Evolutionary conservation across 2,329 filamentous ascomycete species (phyloP), one percentile per base, ranked within the genome.

Genomic region (Erysiphe pulchra): DNA sequence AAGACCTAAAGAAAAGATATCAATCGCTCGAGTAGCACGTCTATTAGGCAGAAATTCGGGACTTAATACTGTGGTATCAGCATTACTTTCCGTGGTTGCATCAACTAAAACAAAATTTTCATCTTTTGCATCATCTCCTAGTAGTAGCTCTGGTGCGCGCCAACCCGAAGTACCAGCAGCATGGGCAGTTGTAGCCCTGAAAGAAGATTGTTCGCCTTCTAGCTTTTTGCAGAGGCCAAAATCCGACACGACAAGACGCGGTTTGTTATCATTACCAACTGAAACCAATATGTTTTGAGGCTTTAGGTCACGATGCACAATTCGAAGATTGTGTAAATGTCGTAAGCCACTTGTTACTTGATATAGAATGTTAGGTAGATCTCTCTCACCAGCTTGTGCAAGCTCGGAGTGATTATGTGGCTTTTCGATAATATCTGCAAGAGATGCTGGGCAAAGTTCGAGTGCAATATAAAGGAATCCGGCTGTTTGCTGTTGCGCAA

Each of bases 221-320:
- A 98, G 66, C 57, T 94, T 95, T 67, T 95, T 98, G 61, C 90
- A 95, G 0, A 98, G 72, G 6, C 90, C 90, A 62, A 98, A 98
- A 60, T 98, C 90, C 0, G 90, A 95, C 33, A 98, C 93, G 4
- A 98, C 73, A 34, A 98, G 69, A n/a, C 87, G 78, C 20, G 85
- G 77, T 33, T 69, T 73, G 38, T 73, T 73, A 48, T 75, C 70
- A 53, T 78, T 75, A 52, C 70, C 75, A 64, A 78, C 76, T 32
- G 75, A 73, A 48, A 95, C 85, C 1, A 98, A 68, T 44, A 98
- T 95, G 54, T 98, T 98, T 56, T 98, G 90, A 0, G 90, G 90
- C 60, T 98, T 98, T 55, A 98, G 72, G 57, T 98, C 90, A 45
- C 90, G 81, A 59, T 98, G 90, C 2, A 98, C 92, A 56, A 98